phyloP scores from a whole-genome alignment of 805 yeast species.

The Yarrowia sp. region DNA sequence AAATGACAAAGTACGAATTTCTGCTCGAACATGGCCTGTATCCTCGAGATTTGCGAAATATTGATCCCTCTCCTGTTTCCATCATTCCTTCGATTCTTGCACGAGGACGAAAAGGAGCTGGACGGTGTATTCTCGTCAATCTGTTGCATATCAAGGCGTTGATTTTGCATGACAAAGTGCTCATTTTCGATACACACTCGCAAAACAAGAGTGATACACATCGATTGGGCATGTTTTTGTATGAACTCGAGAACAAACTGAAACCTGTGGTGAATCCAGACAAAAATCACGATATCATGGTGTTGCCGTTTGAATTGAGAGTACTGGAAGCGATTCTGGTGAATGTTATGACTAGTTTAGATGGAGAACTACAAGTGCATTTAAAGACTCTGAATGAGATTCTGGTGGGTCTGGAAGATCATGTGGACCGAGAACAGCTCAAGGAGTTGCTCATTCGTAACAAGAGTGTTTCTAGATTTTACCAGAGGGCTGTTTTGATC shows the following conservation, averaged over 20 bases:
- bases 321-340: conserved; percentile 81
- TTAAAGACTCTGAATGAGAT: conserved; percentile 58
- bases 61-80: conserved; percentile 64
- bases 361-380: conserved; percentile 67
- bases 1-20: conserved; percentile 55
- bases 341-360: conserved; percentile 75
- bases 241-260: conserved; percentile 76
- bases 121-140: conserved; percentile 56
- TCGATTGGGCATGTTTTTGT: conserved; percentile 71
- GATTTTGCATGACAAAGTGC: conserved; percentile 54
- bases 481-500: conserved; percentile 72
- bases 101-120: conserved; percentile 39
- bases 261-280: conserved; percentile 1
- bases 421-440: conserved; percentile 71
- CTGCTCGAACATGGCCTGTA: conserved; percentile 66
- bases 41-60: conserved; percentile 83
- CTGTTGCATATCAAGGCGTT: conserved; percentile 63
- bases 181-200: conserved; percentile 58
- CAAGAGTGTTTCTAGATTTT: conserved; percentile 66
- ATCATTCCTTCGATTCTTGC: conserved; percentile 67
- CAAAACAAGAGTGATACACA: conserved; percentile 49
- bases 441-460: conserved; percentile 71
- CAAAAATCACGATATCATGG: neutral
- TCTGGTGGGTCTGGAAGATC: conserved; percentile 68
- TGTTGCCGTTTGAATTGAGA: conserved; percentile 65